Evolutionary conservation across 306 rosid genomes (phyloP).

Genomic region (Vigna angularis): DNA sequence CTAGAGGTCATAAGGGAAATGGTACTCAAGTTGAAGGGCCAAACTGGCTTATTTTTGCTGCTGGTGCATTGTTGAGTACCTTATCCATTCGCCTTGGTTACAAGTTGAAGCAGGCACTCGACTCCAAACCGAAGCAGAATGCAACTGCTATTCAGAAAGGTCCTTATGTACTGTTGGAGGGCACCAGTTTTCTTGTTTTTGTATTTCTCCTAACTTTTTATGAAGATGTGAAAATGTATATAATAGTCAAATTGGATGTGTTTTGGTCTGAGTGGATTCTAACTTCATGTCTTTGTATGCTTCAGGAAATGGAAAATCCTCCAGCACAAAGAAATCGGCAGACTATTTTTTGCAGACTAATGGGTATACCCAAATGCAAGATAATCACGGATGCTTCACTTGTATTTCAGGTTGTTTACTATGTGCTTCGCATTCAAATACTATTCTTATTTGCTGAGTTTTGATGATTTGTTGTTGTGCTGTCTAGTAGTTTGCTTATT

Average conservation of each 20-base stretch:
- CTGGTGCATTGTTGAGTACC: slow-evolving; percentile 87
- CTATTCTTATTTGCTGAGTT: slow-evolving; percentile 24
- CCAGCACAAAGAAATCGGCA: slow-evolving; percentile 60
- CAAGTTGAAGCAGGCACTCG: slow-evolving; percentile 88
- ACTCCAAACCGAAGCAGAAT: slow-evolving; percentile 68
- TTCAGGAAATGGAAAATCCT: slow-evolving; percentile 70
- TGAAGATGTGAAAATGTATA: background rate
- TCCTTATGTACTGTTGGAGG: slow-evolving; percentile 16
- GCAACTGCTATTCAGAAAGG: slow-evolving; percentile 52
- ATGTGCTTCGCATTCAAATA: slow-evolving; percentile 22
- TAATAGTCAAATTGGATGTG: slow-evolving; percentile 23
- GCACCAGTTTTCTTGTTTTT: slow-evolving; percentile 9
- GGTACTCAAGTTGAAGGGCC: slow-evolving; percentile 66
- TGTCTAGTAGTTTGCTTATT: slow-evolving; percentile 13
- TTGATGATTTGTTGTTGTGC: slow-evolving; percentile 23
- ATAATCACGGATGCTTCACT: slow-evolving; percentile 65
- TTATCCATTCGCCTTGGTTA: slow-evolving; percentile 83
- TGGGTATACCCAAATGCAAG: slow-evolving; percentile 65
- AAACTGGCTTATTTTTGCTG: slow-evolving; percentile 90
- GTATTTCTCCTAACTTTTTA: background rate
- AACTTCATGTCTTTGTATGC: slow-evolving; percentile 15
- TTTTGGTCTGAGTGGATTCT: slow-evolving; percentile 33
- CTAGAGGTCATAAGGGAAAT: slow-evolving; percentile 66
- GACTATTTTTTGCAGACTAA: slow-evolving; percentile 65
- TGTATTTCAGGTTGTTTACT: slow-evolving; percentile 83